Conservation (phyloP, 805 yeast genomes). For the Scheffersomyces spartinae region DNA sequence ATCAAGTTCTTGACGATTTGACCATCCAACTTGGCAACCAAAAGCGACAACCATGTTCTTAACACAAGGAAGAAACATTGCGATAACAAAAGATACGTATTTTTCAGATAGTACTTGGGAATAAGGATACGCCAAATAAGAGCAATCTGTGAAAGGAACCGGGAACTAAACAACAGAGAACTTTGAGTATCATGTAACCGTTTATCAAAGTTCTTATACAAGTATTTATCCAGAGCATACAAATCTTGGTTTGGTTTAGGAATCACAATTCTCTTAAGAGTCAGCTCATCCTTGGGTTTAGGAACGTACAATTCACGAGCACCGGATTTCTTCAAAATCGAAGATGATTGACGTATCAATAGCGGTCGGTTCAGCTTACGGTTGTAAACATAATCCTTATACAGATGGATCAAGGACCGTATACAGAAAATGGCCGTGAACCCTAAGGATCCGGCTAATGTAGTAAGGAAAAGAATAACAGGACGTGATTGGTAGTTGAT, state of each 20-base stretch:
- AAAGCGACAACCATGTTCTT: conserved; percentile 77
- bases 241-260: conserved; percentile 37
- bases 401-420: no score
- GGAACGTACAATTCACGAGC: conserved; percentile 28
- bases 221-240: conserved; percentile 44
- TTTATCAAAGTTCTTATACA: conserved; percentile 36
- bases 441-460: conserved; percentile 29
- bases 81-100: conserved; percentile 49
- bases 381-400: conserved; percentile 17
- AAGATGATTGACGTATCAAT: conserved; percentile 29
- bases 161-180: conserved; percentile 42
- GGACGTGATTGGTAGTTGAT: conserved; percentile 32
- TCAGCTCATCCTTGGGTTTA: no score
- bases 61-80: conserved; percentile 68
- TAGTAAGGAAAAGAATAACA: conserved; percentile 28
- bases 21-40: conserved; percentile 86
- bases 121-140: conserved; percentile 74
- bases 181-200: no score
- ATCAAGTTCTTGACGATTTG: conserved; percentile 84
- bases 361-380: conserved; percentile 19
- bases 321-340: conserved; percentile 30
- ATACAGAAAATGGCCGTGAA: conserved; percentile 23
- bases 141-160: conserved; percentile 58
- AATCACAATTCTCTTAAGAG: conserved; percentile 35
- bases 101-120: conserved; percentile 62